phyloP scores from a whole-genome alignment of 495 filamentous ascomycete species.

The Neurospora terricola region DNA sequence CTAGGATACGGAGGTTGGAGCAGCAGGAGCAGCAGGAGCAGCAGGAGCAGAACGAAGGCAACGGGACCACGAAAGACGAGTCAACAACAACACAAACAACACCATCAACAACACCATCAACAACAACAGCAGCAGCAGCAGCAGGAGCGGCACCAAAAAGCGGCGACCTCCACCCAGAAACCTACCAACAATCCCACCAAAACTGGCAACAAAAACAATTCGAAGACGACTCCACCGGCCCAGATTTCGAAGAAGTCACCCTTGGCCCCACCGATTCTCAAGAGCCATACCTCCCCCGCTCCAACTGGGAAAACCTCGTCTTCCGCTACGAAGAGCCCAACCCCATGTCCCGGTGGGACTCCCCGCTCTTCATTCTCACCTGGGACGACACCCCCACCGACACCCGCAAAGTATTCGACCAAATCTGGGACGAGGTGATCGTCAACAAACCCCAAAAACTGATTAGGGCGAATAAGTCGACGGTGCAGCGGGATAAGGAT shows the following conservation, averaged over 20 bases:
- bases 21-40: conserved; percentile 3
- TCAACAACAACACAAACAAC: not conserved
- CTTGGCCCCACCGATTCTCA: not conserved
- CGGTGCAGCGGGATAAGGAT: conserved; percentile 52
- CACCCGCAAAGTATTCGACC: conserved; percentile 26
- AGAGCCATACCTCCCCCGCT: conserved; percentile 46
- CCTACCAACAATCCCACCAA: conserved; percentile 1
- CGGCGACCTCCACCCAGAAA: not conserved
- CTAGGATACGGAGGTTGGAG: conserved; percentile 23
- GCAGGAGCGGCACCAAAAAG: not conserved
- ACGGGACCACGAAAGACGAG: conserved; percentile 3
- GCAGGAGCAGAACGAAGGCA: not conserved
- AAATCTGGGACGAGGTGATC: conserved; percentile 68
- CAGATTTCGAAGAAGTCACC: conserved; percentile 14
- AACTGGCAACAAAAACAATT: not conserved
- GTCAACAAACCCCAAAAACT: conserved; percentile 47
- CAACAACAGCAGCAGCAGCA: not conserved
- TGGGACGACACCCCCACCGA: conserved; percentile 60
- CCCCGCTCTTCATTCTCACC: conserved; percentile 81
- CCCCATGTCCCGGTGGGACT: conserved; percentile 90
- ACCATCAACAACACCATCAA: not conserved
- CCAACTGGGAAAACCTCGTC: conserved; percentile 83
- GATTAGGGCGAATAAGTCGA: conserved; percentile 71
- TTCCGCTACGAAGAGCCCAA: conserved; percentile 96
- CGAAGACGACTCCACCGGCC: not conserved